Conservation (phyloP, 164 flowering plant species). For the Echeveria elegans region DNA sequence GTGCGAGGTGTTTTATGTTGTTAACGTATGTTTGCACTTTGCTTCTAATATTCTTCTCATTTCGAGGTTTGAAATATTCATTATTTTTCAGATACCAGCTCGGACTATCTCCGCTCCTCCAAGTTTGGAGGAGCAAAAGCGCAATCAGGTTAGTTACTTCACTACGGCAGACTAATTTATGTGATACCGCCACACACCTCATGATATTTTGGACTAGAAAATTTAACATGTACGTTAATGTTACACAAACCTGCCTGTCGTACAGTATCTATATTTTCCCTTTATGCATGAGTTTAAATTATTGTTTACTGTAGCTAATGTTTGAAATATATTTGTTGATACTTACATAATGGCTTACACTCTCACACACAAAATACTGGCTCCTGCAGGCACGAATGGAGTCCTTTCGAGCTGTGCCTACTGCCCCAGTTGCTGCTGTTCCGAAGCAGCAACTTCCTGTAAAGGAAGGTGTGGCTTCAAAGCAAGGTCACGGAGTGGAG, state of each 20-base stretch:
- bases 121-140: conserved; percentile 86
- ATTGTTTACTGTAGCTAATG: too few relatives aligned
- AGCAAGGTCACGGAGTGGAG: background rate
- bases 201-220: too few relatives aligned
- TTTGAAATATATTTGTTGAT: too few relatives aligned
- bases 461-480: background rate
- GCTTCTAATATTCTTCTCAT: too few relatives aligned
- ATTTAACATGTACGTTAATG: too few relatives aligned
- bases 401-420: conserved; percentile 4
- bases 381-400: background rate
- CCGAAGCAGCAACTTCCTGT: conserved; percentile 3
- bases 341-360: conserved; percentile 22
- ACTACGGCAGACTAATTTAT: too few relatives aligned
- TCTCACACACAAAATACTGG: background rate
- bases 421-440: conserved; percentile 4
- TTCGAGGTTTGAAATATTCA: background rate
- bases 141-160: conserved; percentile 88
- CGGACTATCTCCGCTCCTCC: conserved; percentile 97
- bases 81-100: conserved; percentile 65
- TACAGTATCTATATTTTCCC: background rate
- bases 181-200: too few relatives aligned
- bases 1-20: too few relatives aligned
- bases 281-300: background rate
- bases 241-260: too few relatives aligned
- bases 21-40: too few relatives aligned